Evolutionary conservation across 139 green algal genomes (phyloP).

Genomic region (Spirogloea muscicola): DNA sequence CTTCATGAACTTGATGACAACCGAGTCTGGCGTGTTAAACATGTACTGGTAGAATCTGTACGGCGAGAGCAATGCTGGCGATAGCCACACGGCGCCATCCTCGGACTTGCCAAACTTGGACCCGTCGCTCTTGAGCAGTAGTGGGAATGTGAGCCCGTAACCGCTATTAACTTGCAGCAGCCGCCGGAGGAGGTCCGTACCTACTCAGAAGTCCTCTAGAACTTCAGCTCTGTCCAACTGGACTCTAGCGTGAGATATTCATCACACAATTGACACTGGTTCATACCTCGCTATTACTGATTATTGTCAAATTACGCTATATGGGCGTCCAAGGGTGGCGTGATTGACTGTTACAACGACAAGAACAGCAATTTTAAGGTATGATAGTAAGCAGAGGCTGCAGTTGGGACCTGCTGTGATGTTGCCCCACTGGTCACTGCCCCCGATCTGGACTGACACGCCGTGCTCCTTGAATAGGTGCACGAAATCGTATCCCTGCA

Average conservation of each 20-base stretch:
- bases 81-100: slow-evolving; percentile 87
- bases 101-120: slow-evolving; percentile 96
- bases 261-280: too few species aligned
- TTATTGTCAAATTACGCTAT: too few species aligned
- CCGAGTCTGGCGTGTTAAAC: slow-evolving; percentile 73
- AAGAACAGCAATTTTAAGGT: too few species aligned
- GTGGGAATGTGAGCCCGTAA: slow-evolving; percentile 83
- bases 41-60: slow-evolving; percentile 98
- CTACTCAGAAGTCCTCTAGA: too few species aligned
- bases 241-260: too few species aligned
- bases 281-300: too few species aligned
- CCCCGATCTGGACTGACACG: slow-evolving; percentile 84
- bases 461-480: slow-evolving; percentile 75
- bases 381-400: too few species aligned
- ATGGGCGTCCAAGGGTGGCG: too few species aligned
- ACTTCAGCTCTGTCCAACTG: too few species aligned
- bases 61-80: slow-evolving; percentile 78
- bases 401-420: slow-evolving; percentile 91
- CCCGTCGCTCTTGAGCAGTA: slow-evolving; percentile 84
- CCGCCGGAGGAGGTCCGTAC: slow-evolving; percentile 78
- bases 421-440: slow-evolving; percentile 98
- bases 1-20: slow-evolving; percentile 84
- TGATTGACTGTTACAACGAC: too few species aligned
- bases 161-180: too few species aligned
- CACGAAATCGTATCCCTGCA: slow-evolving; percentile 94